Percentiles rank a stretch among this genome's conserved stretches.
Evolutionary conservation across 768 basidiomycete genomes (phyloP).

Genomic region (Pleurotus cornucopiae): DNA sequence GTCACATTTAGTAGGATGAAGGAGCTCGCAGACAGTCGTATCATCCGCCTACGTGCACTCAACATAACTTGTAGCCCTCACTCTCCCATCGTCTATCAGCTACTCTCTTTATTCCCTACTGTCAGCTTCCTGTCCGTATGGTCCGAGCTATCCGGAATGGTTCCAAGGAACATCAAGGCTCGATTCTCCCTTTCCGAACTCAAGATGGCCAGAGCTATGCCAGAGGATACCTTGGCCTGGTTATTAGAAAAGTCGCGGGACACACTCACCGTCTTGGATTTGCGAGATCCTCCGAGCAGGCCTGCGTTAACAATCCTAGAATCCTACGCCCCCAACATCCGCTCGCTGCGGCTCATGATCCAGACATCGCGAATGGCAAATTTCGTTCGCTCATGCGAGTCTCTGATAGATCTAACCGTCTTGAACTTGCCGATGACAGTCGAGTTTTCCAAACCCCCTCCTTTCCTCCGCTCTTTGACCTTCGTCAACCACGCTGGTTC

Average conservation of each 20-base stretch:
- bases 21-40: background rate
- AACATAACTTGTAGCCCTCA: slow-evolving; percentile 27
- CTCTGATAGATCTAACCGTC: slow-evolving; percentile 33
- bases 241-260: slow-evolving; percentile 27
- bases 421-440: slow-evolving; percentile 27
- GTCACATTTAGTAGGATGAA: background rate
- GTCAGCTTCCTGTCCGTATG: slow-evolving; percentile 32
- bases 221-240: slow-evolving; percentile 26
- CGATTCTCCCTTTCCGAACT: slow-evolving; percentile 31
- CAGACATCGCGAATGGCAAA: slow-evolving; percentile 23
- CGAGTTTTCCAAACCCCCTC: slow-evolving; percentile 26
- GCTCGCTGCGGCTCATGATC: slow-evolving; percentile 33
- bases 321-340: slow-evolving; percentile 24
- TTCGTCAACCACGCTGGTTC: slow-evolving; percentile 25
- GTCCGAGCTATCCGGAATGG: slow-evolving; percentile 26
- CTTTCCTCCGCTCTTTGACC: slow-evolving; percentile 30
- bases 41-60: slow-evolving; percentile 5
- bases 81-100: slow-evolving; percentile 36
- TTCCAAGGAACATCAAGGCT: slow-evolving; percentile 13
- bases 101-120: slow-evolving; percentile 30
- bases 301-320: slow-evolving; percentile 19
- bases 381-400: slow-evolving; percentile 28
- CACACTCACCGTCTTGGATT: slow-evolving; percentile 31
- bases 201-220: slow-evolving; percentile 27
- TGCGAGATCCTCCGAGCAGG: slow-evolving; percentile 26